Evolutionary conservation across 2,329 filamentous ascomycete species (phyloP).

Genomic region (Didymosphaeria variabile): DNA sequence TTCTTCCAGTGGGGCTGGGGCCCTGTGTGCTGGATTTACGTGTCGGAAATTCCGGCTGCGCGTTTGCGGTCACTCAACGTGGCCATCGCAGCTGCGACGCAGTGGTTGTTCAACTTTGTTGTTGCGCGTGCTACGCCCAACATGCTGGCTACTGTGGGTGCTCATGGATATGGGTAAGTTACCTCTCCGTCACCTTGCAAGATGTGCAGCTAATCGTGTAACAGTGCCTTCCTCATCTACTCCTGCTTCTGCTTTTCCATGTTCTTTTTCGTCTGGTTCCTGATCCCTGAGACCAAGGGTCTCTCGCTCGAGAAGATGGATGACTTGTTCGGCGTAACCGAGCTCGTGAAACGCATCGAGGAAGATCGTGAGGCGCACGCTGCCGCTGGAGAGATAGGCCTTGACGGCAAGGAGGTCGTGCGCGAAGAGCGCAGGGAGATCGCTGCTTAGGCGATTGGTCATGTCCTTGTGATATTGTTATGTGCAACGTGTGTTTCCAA

Average conservation of each 20-base stretch:
- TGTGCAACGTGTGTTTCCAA: neutral
- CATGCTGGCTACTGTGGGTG: conserved; percentile 68
- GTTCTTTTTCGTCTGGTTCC: conserved; percentile 72
- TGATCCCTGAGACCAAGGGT: conserved; percentile 78
- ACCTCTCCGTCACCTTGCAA: conserved; percentile 21
- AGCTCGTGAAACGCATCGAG: conserved; percentile 52
- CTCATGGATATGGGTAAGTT: conserved; percentile 58
- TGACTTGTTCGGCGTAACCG: conserved; percentile 70
- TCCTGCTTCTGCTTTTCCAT: conserved; percentile 71
- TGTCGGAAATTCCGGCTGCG: conserved; percentile 74
- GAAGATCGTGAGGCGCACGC: conserved; percentile 40
- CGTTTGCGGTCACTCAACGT: conserved; percentile 73
- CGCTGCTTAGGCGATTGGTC: conserved; percentile 3
- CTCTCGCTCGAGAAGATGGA: conserved; percentile 71
- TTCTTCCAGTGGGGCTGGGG: conserved; percentile 72
- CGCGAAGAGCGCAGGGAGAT: conserved; percentile 42
- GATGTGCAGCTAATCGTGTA: conserved; percentile 42
- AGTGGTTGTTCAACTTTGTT: conserved; percentile 80
- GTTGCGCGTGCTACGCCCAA: conserved; percentile 73
- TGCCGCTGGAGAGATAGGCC: conserved; percentile 33
- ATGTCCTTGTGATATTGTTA: neutral
- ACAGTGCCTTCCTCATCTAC: conserved; percentile 75
- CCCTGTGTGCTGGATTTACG: conserved; percentile 76
- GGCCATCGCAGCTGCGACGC: conserved; percentile 71
- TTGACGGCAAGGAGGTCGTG: conserved; percentile 40